phyloP scores from a whole-genome alignment of 495 filamentous ascomycete species.

The Bacidia rubella region DNA sequence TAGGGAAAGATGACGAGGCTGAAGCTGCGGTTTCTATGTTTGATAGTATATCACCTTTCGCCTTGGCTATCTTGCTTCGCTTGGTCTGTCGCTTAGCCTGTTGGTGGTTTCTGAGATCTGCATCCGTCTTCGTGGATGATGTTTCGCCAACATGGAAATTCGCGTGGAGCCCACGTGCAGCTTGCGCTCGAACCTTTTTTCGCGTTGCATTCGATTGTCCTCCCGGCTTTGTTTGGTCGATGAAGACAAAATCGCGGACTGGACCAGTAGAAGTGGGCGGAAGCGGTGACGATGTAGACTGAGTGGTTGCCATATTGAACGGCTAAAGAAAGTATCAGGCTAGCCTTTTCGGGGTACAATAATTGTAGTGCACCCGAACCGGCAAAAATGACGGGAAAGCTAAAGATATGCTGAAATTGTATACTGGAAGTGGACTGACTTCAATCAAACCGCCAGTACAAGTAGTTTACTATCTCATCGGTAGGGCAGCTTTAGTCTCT shows the following conservation, averaged over 20 bases:
- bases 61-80: constrained; percentile 3
- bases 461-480: too few species aligned
- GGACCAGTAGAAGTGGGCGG: constrained; percentile 3
- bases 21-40: too few species aligned
- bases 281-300: background rate
- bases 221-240: constrained; percentile 22
- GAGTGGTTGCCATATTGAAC: background rate
- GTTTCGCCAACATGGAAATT: background rate
- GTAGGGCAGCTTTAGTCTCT: too few species aligned
- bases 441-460: too few species aligned
- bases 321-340: too few species aligned
- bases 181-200: constrained; percentile 22
- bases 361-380: too few species aligned
- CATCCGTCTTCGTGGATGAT: background rate
- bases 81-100: constrained; percentile 1
- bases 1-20: background rate
- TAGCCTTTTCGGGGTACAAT: too few species aligned
- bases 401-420: too few species aligned
- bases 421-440: too few species aligned
- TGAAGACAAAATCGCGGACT: constrained; percentile 20
- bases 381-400: too few species aligned
- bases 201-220: constrained; percentile 19
- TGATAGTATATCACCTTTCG: too few species aligned
- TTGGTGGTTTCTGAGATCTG: constrained; percentile 9
- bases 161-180: constrained; percentile 19